Evolutionary conservation across 2,329 filamentous ascomycete species (phyloP), one percentile per base, ranked within the genome.

Genomic region (Aspergillus nomiae): DNA sequence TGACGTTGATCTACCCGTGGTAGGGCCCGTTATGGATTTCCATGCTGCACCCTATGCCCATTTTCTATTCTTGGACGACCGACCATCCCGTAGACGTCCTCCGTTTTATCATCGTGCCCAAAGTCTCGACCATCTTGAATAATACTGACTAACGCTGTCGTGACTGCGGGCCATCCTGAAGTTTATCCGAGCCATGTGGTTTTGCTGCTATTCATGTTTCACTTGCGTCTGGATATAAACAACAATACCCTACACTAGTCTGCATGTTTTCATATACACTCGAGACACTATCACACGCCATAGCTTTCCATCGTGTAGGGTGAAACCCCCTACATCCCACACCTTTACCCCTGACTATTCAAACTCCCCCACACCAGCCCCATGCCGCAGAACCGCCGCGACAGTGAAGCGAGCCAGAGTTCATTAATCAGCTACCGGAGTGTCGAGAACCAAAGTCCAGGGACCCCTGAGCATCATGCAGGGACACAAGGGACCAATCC

Each of bases 361-460:
- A 46, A 12, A 45, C 11, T 10, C 0, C n/a, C n/a, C 8, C 12
- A 48, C 12, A 21, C 50, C 50, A 21, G 11, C 54, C 21, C 16
- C 43, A 61, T 61, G 59, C 50, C 43, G 46, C 24, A 21, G 14
- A 10, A 38, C 12, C 59, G 59, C 24, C 59, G 54, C 24, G 30
- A 38, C 26, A 61, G 59, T 6, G n/a, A 16, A 16, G 46, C 48
- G 11, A 64, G 63, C 32, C 60, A 59, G 36, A 54, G 19, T 46
- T 64, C 63, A 4, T 36, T 62, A 53, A 56, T 60, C 56, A 64
- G 60, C 55, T 64, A 64, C 53, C 51, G 51, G 11, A 64, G 63
- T 50, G 43, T 63, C n/a, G 53, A 56, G 16, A 2, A 36, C 8
- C 32, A 54, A 10, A 7, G 12, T 7, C 32, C 51, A 9, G 30